Evolutionary conservation across 371 early-diverging fungal genomes (phyloP).

Genomic region (Saksenaea oblongispora): DNA sequence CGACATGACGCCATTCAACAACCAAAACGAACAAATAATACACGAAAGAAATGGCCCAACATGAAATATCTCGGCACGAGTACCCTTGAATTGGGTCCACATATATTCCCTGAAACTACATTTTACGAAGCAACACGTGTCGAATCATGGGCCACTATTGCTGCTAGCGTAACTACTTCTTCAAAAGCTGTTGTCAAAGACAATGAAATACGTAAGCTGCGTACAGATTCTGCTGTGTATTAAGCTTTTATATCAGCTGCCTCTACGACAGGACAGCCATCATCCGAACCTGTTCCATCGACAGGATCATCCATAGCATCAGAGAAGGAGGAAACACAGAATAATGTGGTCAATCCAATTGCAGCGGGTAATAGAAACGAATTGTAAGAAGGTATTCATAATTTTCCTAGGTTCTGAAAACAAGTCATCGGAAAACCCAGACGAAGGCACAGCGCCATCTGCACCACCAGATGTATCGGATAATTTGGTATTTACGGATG

Average conservation of each 20-base stretch:
- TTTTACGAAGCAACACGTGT: constrained; percentile 44
- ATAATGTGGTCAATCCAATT: neutral
- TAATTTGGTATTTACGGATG: constrained; percentile 26
- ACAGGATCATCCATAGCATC: neutral
- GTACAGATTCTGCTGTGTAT: neutral
- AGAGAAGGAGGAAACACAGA: neutral
- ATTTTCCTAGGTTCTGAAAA: neutral
- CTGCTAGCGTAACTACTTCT: neutral
- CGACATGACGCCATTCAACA: constrained; percentile 38
- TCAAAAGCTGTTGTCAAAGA: neutral
- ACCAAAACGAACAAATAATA: constrained; percentile 30
- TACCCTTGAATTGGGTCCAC: constrained; percentile 42
- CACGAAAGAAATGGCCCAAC: constrained; percentile 45
- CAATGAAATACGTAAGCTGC: neutral
- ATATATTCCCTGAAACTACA: constrained; percentile 34
- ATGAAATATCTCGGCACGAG: constrained; percentile 39
- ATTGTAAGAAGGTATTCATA: neutral
- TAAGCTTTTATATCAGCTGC: neutral
- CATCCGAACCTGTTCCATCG: neutral
- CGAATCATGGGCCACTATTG: constrained; percentile 28
- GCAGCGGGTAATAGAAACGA: neutral
- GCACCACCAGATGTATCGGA: neutral
- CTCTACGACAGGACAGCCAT: neutral
- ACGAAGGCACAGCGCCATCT: neutral
- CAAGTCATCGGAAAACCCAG: neutral